Percentiles rank a stretch among this genome's conserved stretches.
Evolutionary conservation across 1,284 basidiomycete genomes (phyloP).

Genomic region (Irpex sp.): DNA sequence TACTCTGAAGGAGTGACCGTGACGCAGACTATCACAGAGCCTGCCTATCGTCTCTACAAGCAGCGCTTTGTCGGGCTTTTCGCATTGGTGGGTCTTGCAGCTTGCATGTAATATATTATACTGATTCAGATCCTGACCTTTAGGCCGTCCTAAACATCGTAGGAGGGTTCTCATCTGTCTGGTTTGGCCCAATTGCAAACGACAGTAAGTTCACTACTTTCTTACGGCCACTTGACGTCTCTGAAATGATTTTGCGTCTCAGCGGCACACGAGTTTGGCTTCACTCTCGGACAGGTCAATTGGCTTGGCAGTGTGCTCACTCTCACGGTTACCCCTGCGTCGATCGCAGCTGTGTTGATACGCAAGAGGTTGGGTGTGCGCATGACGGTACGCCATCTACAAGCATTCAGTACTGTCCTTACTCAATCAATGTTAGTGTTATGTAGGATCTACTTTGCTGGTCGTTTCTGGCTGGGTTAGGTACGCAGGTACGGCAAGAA

Average conservation of each 20-base stretch:
- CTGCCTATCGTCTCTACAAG: slow-evolving; percentile 56
- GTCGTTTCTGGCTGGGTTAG: slow-evolving; percentile 69
- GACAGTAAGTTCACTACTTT: slow-evolving; percentile 36
- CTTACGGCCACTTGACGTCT: too few relatives aligned
- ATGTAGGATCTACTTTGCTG: slow-evolving; percentile 46
- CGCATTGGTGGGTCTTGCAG: slow-evolving; percentile 44
- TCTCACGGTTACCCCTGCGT: slow-evolving; percentile 53
- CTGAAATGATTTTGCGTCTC: not conserved
- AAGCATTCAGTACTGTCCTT: not conserved
- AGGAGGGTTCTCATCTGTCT: slow-evolving; percentile 58
- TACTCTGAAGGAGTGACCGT: too few relatives aligned
- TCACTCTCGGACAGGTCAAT: slow-evolving; percentile 62
- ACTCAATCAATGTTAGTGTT: slow-evolving; percentile 32
- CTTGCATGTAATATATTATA: not conserved
- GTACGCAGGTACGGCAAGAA: slow-evolving; percentile 57
- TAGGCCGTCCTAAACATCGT: slow-evolving; percentile 59
- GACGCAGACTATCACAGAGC: not conserved
- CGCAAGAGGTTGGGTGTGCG: slow-evolving; percentile 55
- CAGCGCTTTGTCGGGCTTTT: slow-evolving; percentile 58
- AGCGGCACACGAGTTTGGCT: slow-evolving; percentile 39
- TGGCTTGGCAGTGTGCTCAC: slow-evolving; percentile 71
- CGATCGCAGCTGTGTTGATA: slow-evolving; percentile 50
- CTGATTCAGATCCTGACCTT: not conserved
- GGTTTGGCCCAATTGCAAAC: slow-evolving; percentile 75
- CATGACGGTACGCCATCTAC: slow-evolving; percentile 38